Evolutionary conservation across 768 basidiomycete species (phyloP), one percentile per base, ranked within the genome.

Genomic region (Psilocybe tampanensis): DNA sequence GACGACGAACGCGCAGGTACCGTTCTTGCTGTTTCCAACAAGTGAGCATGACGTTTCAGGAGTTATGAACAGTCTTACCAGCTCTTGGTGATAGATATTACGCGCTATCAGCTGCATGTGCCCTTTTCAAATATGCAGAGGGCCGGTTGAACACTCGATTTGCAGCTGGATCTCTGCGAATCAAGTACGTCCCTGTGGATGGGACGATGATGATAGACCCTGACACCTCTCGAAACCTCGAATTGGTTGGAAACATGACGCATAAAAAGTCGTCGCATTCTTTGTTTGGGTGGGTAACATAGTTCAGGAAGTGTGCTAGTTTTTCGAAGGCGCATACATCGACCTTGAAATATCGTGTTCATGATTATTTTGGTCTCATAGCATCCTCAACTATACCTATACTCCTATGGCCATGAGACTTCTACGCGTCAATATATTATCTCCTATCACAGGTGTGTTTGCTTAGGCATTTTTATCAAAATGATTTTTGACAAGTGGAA

Each of bases 141-240:
- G 72, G 72, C 2, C 82, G 83, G 48, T 71, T 90, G 50, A 89
- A 91, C 60, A 84, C 81, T 0, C 82, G 85, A 13, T 98, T 91
- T 68, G 80, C 90, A 1, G 70, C 80, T 0, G 77, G 74, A 3
- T 92, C 92, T 8, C 75, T 94, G 21, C 81, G 86, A 32, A 92
- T 94, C 53, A 80, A 84, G 19, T 95, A 90, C 65, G 76, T 84
- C 1, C 84, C 90, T 1, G 86, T 91, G 0, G 92, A 95, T 68
- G 95, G 95, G 0, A 95, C 93, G 0, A 92, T 98, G 90, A 82
- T 97, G 81, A 90, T 99, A 60, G 97, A 98, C 66, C 81, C 86
- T 0, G 95, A 95, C 59, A 94, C 91, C 0, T 92, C 86, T 2
- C 83, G 83, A 41, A 95, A 96, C 68, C 80, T 99, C 6, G 97